Evolutionary conservation across 352 stramenopile species (phyloP), one percentile per base, ranked within the genome.

Genomic region (Pythium apleroticum): DNA sequence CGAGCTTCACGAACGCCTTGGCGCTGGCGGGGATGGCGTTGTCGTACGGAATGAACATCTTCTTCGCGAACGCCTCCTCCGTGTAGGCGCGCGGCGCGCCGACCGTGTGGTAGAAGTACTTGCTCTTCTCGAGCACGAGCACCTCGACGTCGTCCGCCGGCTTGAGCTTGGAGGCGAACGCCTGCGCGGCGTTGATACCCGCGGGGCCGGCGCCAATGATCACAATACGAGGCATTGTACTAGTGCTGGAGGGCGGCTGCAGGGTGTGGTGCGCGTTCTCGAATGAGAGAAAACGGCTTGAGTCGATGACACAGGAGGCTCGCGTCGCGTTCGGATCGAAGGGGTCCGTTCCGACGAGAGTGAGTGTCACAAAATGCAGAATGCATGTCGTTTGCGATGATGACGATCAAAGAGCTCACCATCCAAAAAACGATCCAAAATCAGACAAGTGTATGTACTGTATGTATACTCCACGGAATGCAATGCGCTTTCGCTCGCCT

Each of bases 1-100:
- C 46, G 33, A 68, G n/a, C 14, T 52, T 20, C 22, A 68, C 68
- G 28, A 71, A 74, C 2, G 25, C 6, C 17, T 17, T 22, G 33
- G 59, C 62, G 24, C n/a, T 35, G 11, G 52, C 41, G 6, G 70
- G 75, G 49, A 91, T 83, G 7, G 71, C 83, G n/a, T 87, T 71
- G 60, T 84, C 77, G 62, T 81, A 81, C 4, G 83, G 83, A 39
- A 91, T 75, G 57, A 90, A 91, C 67, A 91, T 77, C 52, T 84
- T 89, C 3, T 63, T 56, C 17, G 61, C 63, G 68, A 75, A 91
- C 41, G 52, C 41, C n/a, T 63, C 66, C 5, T 90, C 79, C 17
- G 85, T 76, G 52, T 76, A 84, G 8, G 83, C 80, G 22, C 83
- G 77, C 4, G 81, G 77, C 11, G 76, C 64, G 5, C 79, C 81